phyloP scores from a whole-genome alignment of 75 land plant genomes.

The Pseudotsuga menziesii region DNA sequence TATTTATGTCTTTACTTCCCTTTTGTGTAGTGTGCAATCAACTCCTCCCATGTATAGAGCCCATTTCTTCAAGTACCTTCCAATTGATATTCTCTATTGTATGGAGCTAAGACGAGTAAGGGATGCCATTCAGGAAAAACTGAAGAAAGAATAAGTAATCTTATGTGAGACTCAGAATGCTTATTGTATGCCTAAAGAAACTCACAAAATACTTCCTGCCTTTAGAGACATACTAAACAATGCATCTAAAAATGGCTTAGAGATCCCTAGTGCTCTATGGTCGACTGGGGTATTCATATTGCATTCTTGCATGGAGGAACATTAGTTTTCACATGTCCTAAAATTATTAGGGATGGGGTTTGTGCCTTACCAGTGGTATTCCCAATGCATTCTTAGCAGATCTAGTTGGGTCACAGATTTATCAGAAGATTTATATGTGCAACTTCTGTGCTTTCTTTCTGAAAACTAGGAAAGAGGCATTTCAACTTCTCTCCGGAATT shows the following conservation, averaged over 20 bases:
- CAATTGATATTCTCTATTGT: conserved; percentile 16
- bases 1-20: conserved; percentile 27
- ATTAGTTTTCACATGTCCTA: conserved; percentile 18
- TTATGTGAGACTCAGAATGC: conserved; percentile 34
- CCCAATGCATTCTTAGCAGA: conserved; percentile 21
- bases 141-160: conserved; percentile 26
- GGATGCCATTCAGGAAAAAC: conserved; percentile 22
- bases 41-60: conserved; percentile 19
- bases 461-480: too few relatives aligned
- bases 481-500: too few relatives aligned
- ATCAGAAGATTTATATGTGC: conserved; percentile 41
- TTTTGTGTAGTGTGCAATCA: conserved; percentile 18
- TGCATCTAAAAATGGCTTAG: conserved; percentile 14
- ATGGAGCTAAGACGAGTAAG: conserved; percentile 26
- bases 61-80: conserved; percentile 28
- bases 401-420: conserved; percentile 23
- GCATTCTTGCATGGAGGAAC: too few relatives aligned
- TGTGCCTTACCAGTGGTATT: conserved; percentile 32
- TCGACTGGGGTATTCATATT: conserved; percentile 23
- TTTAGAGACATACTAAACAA: conserved; percentile 45
- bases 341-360: conserved; percentile 29
- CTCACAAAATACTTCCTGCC: conserved; percentile 19
- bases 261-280: conserved; percentile 27
- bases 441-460: too few relatives aligned
- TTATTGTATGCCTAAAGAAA: conserved; percentile 38